A percentile compares a stretch with the other conserved stretches of the same genome.
These are phyloP conservation scores for Dioscorea zingiberensis DNA, from an alignment of 106 monocot genomes.

Conservation along the genomic window DNA sequence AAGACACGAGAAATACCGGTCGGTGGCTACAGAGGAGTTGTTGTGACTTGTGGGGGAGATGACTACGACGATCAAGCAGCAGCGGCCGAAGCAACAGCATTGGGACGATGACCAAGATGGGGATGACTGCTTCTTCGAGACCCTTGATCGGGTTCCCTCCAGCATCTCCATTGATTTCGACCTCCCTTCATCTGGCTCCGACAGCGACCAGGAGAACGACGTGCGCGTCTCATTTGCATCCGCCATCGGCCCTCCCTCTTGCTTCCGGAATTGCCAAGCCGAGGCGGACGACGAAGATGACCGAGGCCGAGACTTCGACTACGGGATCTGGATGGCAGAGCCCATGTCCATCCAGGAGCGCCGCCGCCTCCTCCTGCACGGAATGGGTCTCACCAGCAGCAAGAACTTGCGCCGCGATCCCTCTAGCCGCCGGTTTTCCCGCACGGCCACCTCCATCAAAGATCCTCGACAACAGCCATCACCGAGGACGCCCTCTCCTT, in stretches of 20 bases:
- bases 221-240: constrained; percentile 79
- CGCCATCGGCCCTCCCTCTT: constrained; percentile 46
- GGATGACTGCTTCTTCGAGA: constrained; percentile 56
- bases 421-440: background rate
- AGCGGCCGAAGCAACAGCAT: too few relatives aligned
- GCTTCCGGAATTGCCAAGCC: constrained; percentile 17
- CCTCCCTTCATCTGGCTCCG: constrained; percentile 35
- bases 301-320: constrained; percentile 27
- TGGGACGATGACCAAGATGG: constrained; percentile 17
- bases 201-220: constrained; percentile 29
- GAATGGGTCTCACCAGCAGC: constrained; percentile 75
- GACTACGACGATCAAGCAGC: too few relatives aligned
- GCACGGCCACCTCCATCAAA: background rate
- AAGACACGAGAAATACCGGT: too few relatives aligned
- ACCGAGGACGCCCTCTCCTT: constrained; percentile 1
- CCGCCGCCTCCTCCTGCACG: constrained; percentile 62
- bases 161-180: constrained; percentile 45
- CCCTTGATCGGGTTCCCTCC: constrained; percentile 65
- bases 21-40: too few relatives aligned
- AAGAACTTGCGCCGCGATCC: constrained; percentile 8
- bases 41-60: too few relatives aligned
- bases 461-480: background rate
- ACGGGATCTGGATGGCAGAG: constrained; percentile 73
- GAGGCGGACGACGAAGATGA: constrained; percentile 3
- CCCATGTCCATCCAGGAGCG: constrained; percentile 64